These are phyloP conservation scores for Phytophthora palmivora DNA, from an alignment of 352 stramenopile genomes.

Conservation along the genomic window DNA sequence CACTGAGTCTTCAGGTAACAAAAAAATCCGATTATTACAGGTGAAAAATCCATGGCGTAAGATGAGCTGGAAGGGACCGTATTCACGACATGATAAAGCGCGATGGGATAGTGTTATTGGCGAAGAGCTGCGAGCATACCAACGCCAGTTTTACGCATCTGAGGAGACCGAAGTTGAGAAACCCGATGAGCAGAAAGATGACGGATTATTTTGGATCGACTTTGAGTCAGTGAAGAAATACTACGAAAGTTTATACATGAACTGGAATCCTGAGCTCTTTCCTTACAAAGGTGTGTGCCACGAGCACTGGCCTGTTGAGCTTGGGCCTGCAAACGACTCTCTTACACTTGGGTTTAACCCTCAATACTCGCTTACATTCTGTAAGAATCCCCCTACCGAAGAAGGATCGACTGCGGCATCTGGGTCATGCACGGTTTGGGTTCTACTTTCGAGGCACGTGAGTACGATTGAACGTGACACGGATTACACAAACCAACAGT, in stretches of 20 bases:
- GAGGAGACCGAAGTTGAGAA: slow-evolving; percentile 21
- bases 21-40: slow-evolving; percentile 85
- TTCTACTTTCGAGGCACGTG: slow-evolving; percentile 94
- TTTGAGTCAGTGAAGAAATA: slow-evolving; percentile 93
- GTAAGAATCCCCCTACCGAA: slow-evolving; percentile 13
- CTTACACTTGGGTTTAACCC: slow-evolving; percentile 94
- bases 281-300: slow-evolving; percentile 80
- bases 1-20: slow-evolving; percentile 23
- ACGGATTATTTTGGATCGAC: slow-evolving; percentile 97
- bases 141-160: slow-evolving; percentile 56
- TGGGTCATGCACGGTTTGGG: slow-evolving; percentile 81
- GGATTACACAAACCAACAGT: slow-evolving; percentile 69
- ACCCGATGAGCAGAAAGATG: slow-evolving; percentile 60
- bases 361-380: slow-evolving; percentile 92
- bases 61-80: slow-evolving; percentile 87
- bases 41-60: slow-evolving; percentile 97
- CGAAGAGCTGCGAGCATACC: slow-evolving; percentile 63
- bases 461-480: slow-evolving; percentile 75
- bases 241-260: slow-evolving; percentile 95
- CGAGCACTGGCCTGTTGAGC: slow-evolving; percentile 83
- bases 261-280: slow-evolving; percentile 96
- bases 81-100: slow-evolving; percentile 66
- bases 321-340: slow-evolving; percentile 89
- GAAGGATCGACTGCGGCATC: slow-evolving; percentile 19
- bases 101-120: slow-evolving; percentile 66